Evolutionary conservation across 2,329 filamentous ascomycete species (phyloP).

Genomic region (Neofusicoccum laricinum): DNA sequence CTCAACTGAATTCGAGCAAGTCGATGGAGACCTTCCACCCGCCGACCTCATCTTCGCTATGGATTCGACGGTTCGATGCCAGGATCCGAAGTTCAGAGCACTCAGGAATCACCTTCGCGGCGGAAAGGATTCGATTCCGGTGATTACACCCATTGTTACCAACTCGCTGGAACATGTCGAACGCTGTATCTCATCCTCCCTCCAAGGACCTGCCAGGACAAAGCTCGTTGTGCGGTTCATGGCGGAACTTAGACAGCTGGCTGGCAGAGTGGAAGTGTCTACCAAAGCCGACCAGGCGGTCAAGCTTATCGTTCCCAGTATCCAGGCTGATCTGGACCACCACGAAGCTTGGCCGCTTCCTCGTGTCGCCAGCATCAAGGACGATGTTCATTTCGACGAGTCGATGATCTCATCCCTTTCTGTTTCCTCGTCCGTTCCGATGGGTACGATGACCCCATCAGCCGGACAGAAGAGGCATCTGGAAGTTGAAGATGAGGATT

Average conservation of each 20-base stretch:
- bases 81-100: neutral
- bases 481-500: constrained; percentile 15
- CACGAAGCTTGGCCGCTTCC: constrained; percentile 20
- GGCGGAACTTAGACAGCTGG: constrained; percentile 32
- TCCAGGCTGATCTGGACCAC: constrained; percentile 19
- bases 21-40: constrained; percentile 21
- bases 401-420: neutral
- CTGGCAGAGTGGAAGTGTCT: constrained; percentile 30
- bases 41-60: constrained; percentile 42
- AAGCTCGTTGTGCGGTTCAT: constrained; percentile 38
- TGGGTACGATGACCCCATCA: neutral
- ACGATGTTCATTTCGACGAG: neutral
- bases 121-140: constrained; percentile 20
- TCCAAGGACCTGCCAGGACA: constrained; percentile 20
- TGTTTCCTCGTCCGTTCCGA: neutral
- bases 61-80: constrained; percentile 28
- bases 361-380: constrained; percentile 1
- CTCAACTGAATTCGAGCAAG: neutral
- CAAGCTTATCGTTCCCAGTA: constrained; percentile 26
- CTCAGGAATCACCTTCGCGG: neutral
- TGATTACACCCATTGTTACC: constrained; percentile 42
- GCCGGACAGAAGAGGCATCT: constrained; percentile 21
- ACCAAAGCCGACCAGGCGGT: constrained; percentile 26
- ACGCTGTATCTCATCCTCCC: constrained; percentile 30
- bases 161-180: constrained; percentile 45